These are phyloP conservation scores for Trypanosoma brucei DNA, from an alignment of 208 protist species.

Conservation along the genomic window DNA sequence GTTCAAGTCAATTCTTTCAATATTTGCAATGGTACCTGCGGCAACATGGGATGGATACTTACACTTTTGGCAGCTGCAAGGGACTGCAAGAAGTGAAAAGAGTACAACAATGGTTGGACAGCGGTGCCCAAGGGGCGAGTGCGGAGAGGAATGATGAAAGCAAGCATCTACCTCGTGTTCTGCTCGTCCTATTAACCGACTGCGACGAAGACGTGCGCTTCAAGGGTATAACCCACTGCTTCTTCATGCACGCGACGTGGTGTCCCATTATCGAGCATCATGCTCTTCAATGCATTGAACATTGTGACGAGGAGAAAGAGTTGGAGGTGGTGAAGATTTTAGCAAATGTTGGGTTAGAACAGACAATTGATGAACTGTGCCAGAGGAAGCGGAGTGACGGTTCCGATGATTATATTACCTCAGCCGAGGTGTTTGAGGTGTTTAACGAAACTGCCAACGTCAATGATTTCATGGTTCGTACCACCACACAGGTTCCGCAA, in stretches of 20 bases:
- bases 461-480: not conserved
- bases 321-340: constrained; percentile 93
- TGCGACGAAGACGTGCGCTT: constrained; percentile 94
- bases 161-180: constrained; percentile 31
- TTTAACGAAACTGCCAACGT: constrained; percentile 18
- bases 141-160: not conserved
- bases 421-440: constrained; percentile 44
- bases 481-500: not conserved
- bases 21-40: constrained; percentile 73
- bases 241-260: constrained; percentile 91
- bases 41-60: constrained; percentile 10
- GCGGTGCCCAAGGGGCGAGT: not conserved
- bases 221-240: constrained; percentile 87
- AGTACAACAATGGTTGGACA: constrained; percentile 1
- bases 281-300: constrained; percentile 87
- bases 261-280: constrained; percentile 89
- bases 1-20: constrained; percentile 92
- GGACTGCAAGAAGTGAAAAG: not conserved
- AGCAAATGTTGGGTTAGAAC: constrained; percentile 92
- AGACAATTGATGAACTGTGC: constrained; percentile 93
- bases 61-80: not conserved
- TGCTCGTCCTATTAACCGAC: constrained; percentile 85
- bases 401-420: constrained; percentile 28
- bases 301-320: constrained; percentile 88
- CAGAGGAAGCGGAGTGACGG: constrained; percentile 68